Evolutionary conservation across 805 yeast genomes (phyloP).

Genomic region (Candida railenensis): DNA sequence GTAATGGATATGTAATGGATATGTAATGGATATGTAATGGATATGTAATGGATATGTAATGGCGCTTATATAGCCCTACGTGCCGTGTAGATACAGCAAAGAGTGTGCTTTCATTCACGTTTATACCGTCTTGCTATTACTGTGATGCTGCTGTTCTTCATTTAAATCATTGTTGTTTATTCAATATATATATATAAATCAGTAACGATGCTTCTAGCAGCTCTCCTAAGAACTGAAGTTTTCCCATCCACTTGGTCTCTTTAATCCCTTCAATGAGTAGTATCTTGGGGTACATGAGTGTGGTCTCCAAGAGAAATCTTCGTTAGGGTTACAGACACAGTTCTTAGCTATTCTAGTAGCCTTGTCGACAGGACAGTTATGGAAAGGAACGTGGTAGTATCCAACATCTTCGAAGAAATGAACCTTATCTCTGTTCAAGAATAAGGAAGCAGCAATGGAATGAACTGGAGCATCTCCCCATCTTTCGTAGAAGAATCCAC

Average conservation of each 20-base stretch:
- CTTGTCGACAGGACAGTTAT: slow-evolving; percentile 74
- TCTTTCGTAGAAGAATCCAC: slow-evolving; percentile 92
- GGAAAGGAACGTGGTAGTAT: slow-evolving; percentile 79
- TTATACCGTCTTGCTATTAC: too few relatives aligned
- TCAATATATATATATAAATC: not conserved
- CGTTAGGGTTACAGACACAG: slow-evolving; percentile 72
- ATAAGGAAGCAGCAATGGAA: slow-evolving; percentile 80
- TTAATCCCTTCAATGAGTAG: slow-evolving; percentile 5
- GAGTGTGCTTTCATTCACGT: too few relatives aligned
- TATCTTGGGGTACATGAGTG: slow-evolving; percentile 70
- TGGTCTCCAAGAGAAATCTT: slow-evolving; percentile 75
- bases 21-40: too few relatives aligned
- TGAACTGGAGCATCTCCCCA: slow-evolving; percentile 97
- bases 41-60: too few relatives aligned
- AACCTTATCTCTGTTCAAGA: slow-evolving; percentile 65
- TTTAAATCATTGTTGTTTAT: not conserved
- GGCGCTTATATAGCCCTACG: too few relatives aligned
- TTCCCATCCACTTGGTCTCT: slow-evolving; percentile 7
- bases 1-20: too few relatives aligned
- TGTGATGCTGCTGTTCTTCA: not conserved
- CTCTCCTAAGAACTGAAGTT: slow-evolving; percentile 2
- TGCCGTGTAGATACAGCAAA: too few relatives aligned
- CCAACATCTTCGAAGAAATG: slow-evolving; percentile 85
- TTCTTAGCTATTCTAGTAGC: slow-evolving; percentile 54
- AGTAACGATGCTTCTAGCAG: not conserved